A percentile compares a stretch with the other conserved stretches of the same genome.
These are phyloP conservation scores for Inga oerstediana DNA, from an alignment of 306 rosid genomes.

Conservation along the genomic window DNA sequence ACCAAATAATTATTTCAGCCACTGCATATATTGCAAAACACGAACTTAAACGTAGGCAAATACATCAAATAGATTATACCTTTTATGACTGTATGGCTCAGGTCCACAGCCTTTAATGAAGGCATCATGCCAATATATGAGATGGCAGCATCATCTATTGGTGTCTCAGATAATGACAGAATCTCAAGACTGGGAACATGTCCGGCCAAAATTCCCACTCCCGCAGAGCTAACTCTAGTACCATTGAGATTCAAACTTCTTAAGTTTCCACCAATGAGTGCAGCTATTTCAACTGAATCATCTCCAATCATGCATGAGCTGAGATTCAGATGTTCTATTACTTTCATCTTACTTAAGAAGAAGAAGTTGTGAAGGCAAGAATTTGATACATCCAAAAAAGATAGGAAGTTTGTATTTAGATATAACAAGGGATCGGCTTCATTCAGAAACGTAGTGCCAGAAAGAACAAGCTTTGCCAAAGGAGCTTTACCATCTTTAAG, in stretches of 20 bases:
- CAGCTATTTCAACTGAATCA: slow-evolving; percentile 62
- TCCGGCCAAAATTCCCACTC: slow-evolving; percentile 69
- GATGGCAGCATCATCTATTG: slow-evolving; percentile 68
- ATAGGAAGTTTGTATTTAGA: slow-evolving; percentile 49
- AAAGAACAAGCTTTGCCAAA: slow-evolving; percentile 59
- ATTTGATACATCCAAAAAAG: slow-evolving; percentile 65
- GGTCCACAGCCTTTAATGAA: slow-evolving; percentile 70
- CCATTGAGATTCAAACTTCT: slow-evolving; percentile 69
- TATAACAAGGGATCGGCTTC: slow-evolving; percentile 57
- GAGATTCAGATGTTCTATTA: slow-evolving; percentile 77
- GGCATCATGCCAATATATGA: slow-evolving; percentile 73
- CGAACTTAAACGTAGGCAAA: slow-evolving; percentile 17
- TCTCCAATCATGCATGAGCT: slow-evolving; percentile 71
- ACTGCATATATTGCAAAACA: background rate
- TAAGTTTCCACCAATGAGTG: slow-evolving; percentile 65
- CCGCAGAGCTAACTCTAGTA: slow-evolving; percentile 74
- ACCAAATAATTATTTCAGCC: slow-evolving; percentile 8
- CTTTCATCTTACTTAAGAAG: slow-evolving; percentile 62
- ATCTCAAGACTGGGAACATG: slow-evolving; percentile 74
- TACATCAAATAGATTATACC: slow-evolving; percentile 50
- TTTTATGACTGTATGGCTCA: slow-evolving; percentile 73
- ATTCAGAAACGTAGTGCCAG: slow-evolving; percentile 65
- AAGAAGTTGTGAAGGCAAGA: slow-evolving; percentile 56
- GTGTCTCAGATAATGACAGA: slow-evolving; percentile 69
- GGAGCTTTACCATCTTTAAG: slow-evolving; percentile 61